Base-by-base conservation (phyloP, 768 basidiomycete species). In the Pholiota microspora region DNA sequence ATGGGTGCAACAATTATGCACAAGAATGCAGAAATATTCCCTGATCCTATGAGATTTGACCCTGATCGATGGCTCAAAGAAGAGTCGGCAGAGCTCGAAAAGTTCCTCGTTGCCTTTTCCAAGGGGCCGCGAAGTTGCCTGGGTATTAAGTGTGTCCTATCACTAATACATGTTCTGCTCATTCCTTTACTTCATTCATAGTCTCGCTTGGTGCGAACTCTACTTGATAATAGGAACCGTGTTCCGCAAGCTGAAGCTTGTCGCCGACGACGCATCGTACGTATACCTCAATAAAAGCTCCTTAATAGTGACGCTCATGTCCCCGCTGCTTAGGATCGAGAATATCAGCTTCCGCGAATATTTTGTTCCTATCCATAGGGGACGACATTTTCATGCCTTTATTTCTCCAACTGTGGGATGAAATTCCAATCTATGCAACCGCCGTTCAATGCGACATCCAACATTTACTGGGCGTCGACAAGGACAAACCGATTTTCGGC, bases 61-160 rank as follows among this genome's bases (percentile, higher is more conserved):
- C 77, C 78, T 0, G 74, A 77, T 44, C 64, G 79, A 23, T 79
- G 78, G 79, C 64, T 78, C 1, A 61, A 65, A 15, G 57, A 66
- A 4, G 58, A 71, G 32, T 66, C 71, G 7, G 61, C 64, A 12
- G 65, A 71, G 15, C 69, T 78, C 25, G 76, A 77, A 15, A 67
- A 68, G 23, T 72, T 74, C 52, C 64, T 79, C 7, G 73, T 76
- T 5, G 59, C 72, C 13, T 77, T 80, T 57, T 74, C 73, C 21
- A 76, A 73, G 58, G 78, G 77, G 0, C 75, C 76, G 5, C 61
- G 78, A n/a, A 72, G 71, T 45, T 78, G 78, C 53, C 53, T 77
- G 4, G 77, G 76, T 9, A 71, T 77, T 21, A 77, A 77, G 75
- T 78, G 38, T 25, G 74, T 62, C 2, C 12, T 34, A 13, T 50